phyloP scores from a whole-genome alignment of 2,329 filamentous ascomycete species.

The Dactylellina leptospora region DNA sequence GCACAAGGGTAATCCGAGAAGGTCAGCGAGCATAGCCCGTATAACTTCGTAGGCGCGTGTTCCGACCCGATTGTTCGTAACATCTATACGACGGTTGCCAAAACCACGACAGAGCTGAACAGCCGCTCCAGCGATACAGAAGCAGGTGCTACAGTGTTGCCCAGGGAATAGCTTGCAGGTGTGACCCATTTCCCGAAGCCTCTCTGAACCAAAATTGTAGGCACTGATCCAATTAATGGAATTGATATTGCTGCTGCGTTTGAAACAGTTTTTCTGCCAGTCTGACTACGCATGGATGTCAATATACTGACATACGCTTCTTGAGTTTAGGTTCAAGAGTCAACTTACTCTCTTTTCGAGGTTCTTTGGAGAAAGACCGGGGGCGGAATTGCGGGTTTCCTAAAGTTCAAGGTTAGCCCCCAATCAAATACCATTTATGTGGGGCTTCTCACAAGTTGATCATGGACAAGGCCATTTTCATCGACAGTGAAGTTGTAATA shows the following conservation, averaged over 20 bases:
- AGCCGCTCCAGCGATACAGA: conserved; percentile 11
- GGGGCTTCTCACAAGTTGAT: too few species aligned
- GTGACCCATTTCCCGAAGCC: background rate
- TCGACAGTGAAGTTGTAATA: too few species aligned
- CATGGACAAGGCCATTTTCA: too few species aligned
- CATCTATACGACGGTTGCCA: background rate
- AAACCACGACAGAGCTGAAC: conserved; percentile 25
- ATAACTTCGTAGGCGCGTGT: background rate
- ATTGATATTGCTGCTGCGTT: background rate
- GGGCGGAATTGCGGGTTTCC: too few species aligned
- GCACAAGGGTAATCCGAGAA: background rate
- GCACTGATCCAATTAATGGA: conserved; percentile 13
- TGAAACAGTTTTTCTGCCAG: background rate
- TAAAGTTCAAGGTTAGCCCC: too few species aligned
- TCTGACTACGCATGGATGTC: background rate
- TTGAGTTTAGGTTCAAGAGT: too few species aligned
- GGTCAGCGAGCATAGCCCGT: background rate
- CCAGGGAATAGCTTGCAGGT: background rate
- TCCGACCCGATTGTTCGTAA: conserved; percentile 9
- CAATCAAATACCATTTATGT: too few species aligned
- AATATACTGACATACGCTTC: too few species aligned
- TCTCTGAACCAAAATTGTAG: conserved; percentile 1
- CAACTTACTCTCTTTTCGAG: too few species aligned
- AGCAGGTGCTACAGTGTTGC: conserved; percentile 12
- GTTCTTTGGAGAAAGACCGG: too few species aligned